Conservation (phyloP, 495 filamentous ascomycete genomes). For the Annulohypoxylon stygium region DNA sequence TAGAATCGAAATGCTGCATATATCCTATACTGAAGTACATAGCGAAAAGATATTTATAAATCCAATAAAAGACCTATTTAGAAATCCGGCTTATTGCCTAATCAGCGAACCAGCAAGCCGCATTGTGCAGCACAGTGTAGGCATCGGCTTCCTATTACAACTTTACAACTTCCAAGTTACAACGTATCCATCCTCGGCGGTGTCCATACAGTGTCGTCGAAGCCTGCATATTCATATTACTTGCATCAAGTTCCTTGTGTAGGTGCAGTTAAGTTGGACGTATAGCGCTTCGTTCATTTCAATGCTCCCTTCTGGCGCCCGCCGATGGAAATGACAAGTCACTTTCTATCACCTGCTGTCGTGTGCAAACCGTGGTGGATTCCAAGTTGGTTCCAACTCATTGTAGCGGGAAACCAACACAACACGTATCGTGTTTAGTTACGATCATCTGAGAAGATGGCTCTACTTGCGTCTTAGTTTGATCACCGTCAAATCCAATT, state of each 20-base stretch:
- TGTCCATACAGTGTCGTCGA: slow-evolving; percentile 16
- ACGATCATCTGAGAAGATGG: slow-evolving; percentile 15
- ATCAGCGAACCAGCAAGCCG: slow-evolving; percentile 17
- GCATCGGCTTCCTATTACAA: slow-evolving; percentile 7
- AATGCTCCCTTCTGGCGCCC: slow-evolving; percentile 21
- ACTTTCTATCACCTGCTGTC: slow-evolving; percentile 34
- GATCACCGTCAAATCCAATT: slow-evolving; percentile 20
- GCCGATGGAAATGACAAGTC: slow-evolving; percentile 40
- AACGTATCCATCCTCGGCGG: slow-evolving; percentile 3
- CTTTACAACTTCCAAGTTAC: neutral
- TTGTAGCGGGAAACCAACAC: slow-evolving; percentile 11
- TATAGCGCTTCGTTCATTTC: slow-evolving; percentile 34
- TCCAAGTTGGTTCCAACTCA: neutral
- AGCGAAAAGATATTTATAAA: slow-evolving; percentile 24
- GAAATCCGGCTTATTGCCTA: slow-evolving; percentile 24
- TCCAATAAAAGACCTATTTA: slow-evolving; percentile 8
- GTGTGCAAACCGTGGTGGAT: slow-evolving; percentile 17
- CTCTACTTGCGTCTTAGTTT: slow-evolving; percentile 14
- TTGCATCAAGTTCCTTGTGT: slow-evolving; percentile 35
- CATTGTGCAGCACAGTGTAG: slow-evolving; percentile 32
- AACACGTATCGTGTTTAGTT: slow-evolving; percentile 14
- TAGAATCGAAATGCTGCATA: neutral
- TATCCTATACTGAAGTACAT: slow-evolving; percentile 3
- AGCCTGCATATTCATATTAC: slow-evolving; percentile 44
- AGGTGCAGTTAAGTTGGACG: slow-evolving; percentile 31